Evolutionary conservation across 2,329 filamentous ascomycete genomes (phyloP).

Genomic region (Cyphellophora europaea): DNA sequence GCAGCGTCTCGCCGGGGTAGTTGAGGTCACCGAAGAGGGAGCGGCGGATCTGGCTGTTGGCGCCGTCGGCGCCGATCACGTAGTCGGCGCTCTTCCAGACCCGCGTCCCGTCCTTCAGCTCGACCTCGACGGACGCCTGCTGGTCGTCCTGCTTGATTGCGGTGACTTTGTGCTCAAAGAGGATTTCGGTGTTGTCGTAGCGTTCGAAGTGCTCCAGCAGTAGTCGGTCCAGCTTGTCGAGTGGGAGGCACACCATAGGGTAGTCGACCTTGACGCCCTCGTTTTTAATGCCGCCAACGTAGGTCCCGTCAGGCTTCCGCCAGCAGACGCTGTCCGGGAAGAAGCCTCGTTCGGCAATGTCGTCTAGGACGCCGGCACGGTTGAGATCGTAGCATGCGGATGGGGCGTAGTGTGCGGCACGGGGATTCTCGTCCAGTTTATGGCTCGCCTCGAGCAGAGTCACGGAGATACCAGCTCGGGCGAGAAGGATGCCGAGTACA

Average conservation of each 20-base stretch:
- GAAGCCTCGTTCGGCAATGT: slow-evolving; percentile 35
- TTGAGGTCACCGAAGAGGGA: slow-evolving; percentile 15
- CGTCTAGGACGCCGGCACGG: slow-evolving; percentile 51
- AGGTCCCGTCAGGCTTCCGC: slow-evolving; percentile 30
- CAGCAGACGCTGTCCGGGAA: slow-evolving; percentile 34
- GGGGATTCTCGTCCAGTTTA: slow-evolving; percentile 49
- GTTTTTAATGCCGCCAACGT: slow-evolving; percentile 21
- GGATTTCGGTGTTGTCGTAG: slow-evolving; percentile 25
- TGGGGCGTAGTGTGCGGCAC: slow-evolving; percentile 53
- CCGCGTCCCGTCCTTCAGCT: slow-evolving; percentile 6
- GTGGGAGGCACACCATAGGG: slow-evolving; percentile 34
- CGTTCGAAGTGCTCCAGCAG: slow-evolving; percentile 29
- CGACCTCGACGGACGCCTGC: slow-evolving; percentile 11
- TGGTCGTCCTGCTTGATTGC: slow-evolving; percentile 13
- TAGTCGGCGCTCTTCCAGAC: slow-evolving; percentile 23
- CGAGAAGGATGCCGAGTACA: slow-evolving; percentile 22
- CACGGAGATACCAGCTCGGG: slow-evolving; percentile 24
- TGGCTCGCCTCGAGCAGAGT: slow-evolving; percentile 42
- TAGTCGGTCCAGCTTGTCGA: slow-evolving; percentile 34
- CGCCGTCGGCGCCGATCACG: slow-evolving; percentile 36
- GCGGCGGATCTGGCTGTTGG: slow-evolving; percentile 30
- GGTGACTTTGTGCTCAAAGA: slow-evolving; percentile 36
- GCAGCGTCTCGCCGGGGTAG: slow-evolving; percentile 14
- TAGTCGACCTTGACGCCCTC: slow-evolving; percentile 19
- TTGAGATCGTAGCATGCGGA: slow-evolving; percentile 49